These are phyloP conservation scores for Apiotrichum gracile DNA, from an alignment of 1,284 basidiomycete species.

Conservation along the genomic window DNA sequence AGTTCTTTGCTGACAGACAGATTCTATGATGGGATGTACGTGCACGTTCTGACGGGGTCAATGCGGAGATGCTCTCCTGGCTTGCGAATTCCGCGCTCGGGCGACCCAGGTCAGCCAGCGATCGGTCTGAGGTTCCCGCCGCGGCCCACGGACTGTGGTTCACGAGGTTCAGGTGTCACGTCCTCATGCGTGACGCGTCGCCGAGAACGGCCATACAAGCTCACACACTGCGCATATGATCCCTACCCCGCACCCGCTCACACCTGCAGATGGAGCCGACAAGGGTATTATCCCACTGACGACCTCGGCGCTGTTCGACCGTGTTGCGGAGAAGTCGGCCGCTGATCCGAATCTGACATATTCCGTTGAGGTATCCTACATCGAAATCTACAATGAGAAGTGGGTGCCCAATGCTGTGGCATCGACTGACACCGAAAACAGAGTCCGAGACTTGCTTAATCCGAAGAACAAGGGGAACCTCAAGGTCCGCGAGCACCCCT, in stretches of 20 bases:
- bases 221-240: not conserved
- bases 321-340: constrained; percentile 64
- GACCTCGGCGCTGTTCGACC: constrained; percentile 83
- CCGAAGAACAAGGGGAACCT: constrained; percentile 92
- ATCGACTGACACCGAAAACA: constrained; percentile 16
- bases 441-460: constrained; percentile 84
- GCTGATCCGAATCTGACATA: constrained; percentile 68
- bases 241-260: not conserved
- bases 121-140: not conserved
- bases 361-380: constrained; percentile 94
- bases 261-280: constrained; percentile 72
- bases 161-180: no score
- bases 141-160: no score
- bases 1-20: constrained; percentile 23
- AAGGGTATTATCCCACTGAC: constrained; percentile 97
- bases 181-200: no score
- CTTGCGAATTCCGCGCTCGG: not conserved
- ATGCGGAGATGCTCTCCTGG: not conserved
- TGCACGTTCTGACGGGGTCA: constrained; percentile 23
- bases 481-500: constrained; percentile 93
- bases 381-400: constrained; percentile 97
- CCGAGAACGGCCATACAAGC: not conserved
- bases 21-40: constrained; percentile 97
- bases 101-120: not conserved
- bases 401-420: constrained; percentile 12